Percentiles rank a stretch among this genome's conserved stretches.
phyloP scores from a whole-genome alignment of 768 basidiomycete species.

The Suillus discolor region DNA sequence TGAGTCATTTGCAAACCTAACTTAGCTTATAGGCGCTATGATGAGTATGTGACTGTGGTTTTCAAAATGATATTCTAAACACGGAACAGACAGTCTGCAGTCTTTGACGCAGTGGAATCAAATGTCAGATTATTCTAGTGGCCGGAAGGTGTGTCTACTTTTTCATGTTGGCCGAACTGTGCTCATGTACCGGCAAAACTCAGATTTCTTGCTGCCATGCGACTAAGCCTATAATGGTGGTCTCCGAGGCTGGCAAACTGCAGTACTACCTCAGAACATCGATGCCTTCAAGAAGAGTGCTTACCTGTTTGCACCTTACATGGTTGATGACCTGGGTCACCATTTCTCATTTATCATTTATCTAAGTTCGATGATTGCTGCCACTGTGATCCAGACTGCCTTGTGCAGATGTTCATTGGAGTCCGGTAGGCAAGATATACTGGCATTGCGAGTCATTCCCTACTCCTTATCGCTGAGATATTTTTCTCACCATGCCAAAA shows the following conservation, averaged over 20 bases:
- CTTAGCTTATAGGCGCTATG: no score
- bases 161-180: no score
- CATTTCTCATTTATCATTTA: constrained; percentile 39
- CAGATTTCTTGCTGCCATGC: no score
- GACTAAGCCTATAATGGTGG: no score
- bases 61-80: neutral
- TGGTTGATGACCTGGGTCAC: constrained; percentile 44
- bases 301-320: constrained; percentile 42
- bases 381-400: constrained; percentile 40
- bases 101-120: constrained; percentile 39
- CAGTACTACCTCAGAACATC: constrained; percentile 33
- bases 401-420: constrained; percentile 46
- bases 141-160: constrained; percentile 34
- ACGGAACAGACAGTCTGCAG: constrained; percentile 37
- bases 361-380: constrained; percentile 41
- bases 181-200: no score
- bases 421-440: constrained; percentile 34
- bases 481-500: constrained; percentile 42
- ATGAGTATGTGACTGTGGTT: constrained; percentile 33
- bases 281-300: constrained; percentile 35
- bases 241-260: no score
- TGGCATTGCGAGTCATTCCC: neutral
- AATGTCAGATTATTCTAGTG: constrained; percentile 32
- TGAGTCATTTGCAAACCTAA: neutral
- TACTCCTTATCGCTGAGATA: constrained; percentile 25